Conservation (phyloP, 768 basidiomycete genomes). For the Suillus paluster region DNA sequence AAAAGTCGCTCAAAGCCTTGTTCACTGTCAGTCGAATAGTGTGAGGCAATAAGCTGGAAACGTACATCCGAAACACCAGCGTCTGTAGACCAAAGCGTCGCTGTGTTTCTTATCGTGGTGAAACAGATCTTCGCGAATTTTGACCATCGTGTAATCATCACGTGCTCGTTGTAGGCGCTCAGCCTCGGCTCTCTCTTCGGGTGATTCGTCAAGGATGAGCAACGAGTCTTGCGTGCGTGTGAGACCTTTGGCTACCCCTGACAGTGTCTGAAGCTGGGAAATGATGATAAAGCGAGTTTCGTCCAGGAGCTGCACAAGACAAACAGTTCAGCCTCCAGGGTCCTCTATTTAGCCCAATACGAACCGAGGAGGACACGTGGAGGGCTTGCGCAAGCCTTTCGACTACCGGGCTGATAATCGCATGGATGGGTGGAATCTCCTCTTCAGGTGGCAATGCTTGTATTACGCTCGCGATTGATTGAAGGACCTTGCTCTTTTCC, state of each 20-base stretch:
- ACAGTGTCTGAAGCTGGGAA: slow-evolving; percentile 77
- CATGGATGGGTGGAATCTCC: slow-evolving; percentile 78
- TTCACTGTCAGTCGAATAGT: slow-evolving; percentile 3
- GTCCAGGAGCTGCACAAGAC: slow-evolving; percentile 59
- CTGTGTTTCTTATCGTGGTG: slow-evolving; percentile 56
- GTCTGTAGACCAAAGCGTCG: slow-evolving; percentile 82
- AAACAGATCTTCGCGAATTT: slow-evolving; percentile 72
- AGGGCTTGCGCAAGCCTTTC: slow-evolving; percentile 68
- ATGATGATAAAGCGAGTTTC: slow-evolving; percentile 70
- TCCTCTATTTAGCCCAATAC: slow-evolving; percentile 15
- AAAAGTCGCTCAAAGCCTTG: slow-evolving; percentile 79
- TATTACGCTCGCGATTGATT: slow-evolving; percentile 92
- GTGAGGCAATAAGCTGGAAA: slow-evolving; percentile 20
- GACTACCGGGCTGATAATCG: slow-evolving; percentile 77
- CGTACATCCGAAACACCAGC: slow-evolving; percentile 77
- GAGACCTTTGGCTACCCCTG: slow-evolving; percentile 87
- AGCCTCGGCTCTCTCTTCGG: slow-evolving; percentile 52
- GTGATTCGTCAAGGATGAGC: slow-evolving; percentile 59
- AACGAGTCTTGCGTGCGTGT: slow-evolving; percentile 76
- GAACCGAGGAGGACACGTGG: slow-evolving; percentile 55
- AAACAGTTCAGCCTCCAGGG: background rate
- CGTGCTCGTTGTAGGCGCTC: slow-evolving; percentile 63
- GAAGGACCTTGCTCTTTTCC: slow-evolving; percentile 88
- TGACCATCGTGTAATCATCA: slow-evolving; percentile 63
- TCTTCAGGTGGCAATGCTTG: slow-evolving; percentile 84